phyloP scores from a whole-genome alignment of 73 alveolate species.

The Breviolum minutum region DNA sequence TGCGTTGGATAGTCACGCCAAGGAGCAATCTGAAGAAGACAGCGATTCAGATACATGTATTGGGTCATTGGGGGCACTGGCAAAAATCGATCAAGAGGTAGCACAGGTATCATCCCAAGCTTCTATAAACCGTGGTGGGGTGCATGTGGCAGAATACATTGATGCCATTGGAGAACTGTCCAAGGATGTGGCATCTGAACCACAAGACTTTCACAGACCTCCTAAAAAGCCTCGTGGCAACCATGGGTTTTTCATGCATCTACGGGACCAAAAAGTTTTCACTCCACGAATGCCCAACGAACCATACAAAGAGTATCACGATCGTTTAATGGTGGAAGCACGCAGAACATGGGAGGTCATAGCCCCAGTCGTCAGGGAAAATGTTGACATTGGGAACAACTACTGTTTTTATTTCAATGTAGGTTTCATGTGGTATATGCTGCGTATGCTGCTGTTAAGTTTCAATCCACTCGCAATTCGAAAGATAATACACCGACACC shows the following conservation, averaged over 20 bases:
- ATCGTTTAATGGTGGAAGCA: neutral
- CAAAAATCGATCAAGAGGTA: neutral
- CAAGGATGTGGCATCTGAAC: neutral
- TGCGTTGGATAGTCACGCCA: no score
- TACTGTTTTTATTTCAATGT: no score
- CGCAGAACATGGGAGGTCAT: neutral
- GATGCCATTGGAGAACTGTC: neutral
- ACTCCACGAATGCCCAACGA: neutral
- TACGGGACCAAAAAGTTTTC: neutral
- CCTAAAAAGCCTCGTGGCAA: constrained; percentile 1
- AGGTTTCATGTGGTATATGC: no score
- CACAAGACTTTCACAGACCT: neutral
- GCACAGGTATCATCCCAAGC: neutral
- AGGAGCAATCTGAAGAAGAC: neutral
- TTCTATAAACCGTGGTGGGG: neutral
- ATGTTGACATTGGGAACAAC: no score
- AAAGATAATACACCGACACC: no score
- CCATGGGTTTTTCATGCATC: neutral
- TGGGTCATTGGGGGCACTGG: neutral
- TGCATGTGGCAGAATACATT: neutral
- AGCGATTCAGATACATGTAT: neutral
- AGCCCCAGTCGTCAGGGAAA: no score
- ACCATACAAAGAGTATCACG: neutral
- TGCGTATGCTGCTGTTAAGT: no score
- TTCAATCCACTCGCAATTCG: no score